Conservation (phyloP, 2,329 filamentous ascomycete species). For the Metarhizium sp. region DNA sequence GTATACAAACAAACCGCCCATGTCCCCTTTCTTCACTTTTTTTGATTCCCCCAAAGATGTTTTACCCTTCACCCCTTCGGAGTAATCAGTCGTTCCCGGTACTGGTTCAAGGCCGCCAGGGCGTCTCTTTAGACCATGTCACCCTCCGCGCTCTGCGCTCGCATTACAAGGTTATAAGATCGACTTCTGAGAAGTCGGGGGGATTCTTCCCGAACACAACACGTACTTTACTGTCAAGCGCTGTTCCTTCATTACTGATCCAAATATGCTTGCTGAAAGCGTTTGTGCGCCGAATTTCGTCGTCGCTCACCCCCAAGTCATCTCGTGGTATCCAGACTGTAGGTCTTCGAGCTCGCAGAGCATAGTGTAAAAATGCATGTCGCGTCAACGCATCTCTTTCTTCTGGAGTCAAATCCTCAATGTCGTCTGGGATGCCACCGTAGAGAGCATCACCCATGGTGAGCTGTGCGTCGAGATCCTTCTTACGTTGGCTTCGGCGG, state of each 20-base stretch:
- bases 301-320: constrained; percentile 80
- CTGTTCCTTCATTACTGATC: constrained; percentile 90
- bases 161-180: constrained; percentile 68
- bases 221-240: constrained; percentile 71
- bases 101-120: not conserved
- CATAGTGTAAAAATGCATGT: constrained; percentile 84
- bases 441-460: constrained; percentile 75
- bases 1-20: not conserved
- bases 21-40: too few relatives aligned
- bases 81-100: not conserved
- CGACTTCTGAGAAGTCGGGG: constrained; percentile 81
- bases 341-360: constrained; percentile 73
- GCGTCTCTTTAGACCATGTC: not conserved
- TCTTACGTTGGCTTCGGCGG: constrained; percentile 36
- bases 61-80: not conserved
- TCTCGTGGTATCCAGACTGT: constrained; percentile 93
- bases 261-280: constrained; percentile 72
- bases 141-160: not conserved
- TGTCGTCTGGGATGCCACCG: constrained; percentile 79
- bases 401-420: constrained; percentile 86
- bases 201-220: constrained; percentile 80
- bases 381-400: constrained; percentile 79
- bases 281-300: constrained; percentile 75
- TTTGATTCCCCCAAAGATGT: not conserved
- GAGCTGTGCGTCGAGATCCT: constrained; percentile 63